Percentiles rank a stretch among this genome's conserved stretches.
These are phyloP conservation scores for Serendipita sp. DNA, from an alignment of 768 basidiomycete genomes.

Conservation along the genomic window DNA sequence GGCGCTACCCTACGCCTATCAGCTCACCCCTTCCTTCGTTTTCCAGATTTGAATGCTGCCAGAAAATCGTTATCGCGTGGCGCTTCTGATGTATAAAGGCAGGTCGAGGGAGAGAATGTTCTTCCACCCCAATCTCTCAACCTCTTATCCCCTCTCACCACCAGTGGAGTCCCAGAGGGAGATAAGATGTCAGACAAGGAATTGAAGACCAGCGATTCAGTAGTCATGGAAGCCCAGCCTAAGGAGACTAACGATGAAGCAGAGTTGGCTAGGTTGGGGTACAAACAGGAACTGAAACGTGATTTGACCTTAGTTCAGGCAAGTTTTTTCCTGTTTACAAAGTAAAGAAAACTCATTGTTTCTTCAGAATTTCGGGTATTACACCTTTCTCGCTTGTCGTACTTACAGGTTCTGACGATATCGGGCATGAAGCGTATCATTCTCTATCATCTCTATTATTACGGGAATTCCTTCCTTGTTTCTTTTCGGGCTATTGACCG, in stretches of 20 bases:
- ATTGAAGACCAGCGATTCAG: too few relatives aligned
- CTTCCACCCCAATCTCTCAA: too few relatives aligned
- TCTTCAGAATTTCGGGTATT: slow-evolving; percentile 1
- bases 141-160: too few relatives aligned
- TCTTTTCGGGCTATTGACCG: slow-evolving; percentile 52
- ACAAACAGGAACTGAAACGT: slow-evolving; percentile 49
- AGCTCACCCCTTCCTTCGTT: too few relatives aligned
- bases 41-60: too few relatives aligned
- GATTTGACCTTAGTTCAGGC: slow-evolving; percentile 50
- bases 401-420: background rate
- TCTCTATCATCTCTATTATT: slow-evolving; percentile 57
- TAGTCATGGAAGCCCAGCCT: background rate
- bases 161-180: too few relatives aligned
- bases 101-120: too few relatives aligned
- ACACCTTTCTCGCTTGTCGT: background rate
- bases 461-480: slow-evolving; percentile 59
- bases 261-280: slow-evolving; percentile 53
- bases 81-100: too few relatives aligned
- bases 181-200: too few relatives aligned
- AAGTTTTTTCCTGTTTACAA: slow-evolving; percentile 10
- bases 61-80: too few relatives aligned
- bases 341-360: background rate
- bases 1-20: too few relatives aligned
- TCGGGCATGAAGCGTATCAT: slow-evolving; percentile 24
- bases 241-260: slow-evolving; percentile 30